A percentile compares a stretch with the other conserved stretches of the same genome.
Evolutionary conservation across 441 rosid species (phyloP).

Genomic region (Kokia cookei): DNA sequence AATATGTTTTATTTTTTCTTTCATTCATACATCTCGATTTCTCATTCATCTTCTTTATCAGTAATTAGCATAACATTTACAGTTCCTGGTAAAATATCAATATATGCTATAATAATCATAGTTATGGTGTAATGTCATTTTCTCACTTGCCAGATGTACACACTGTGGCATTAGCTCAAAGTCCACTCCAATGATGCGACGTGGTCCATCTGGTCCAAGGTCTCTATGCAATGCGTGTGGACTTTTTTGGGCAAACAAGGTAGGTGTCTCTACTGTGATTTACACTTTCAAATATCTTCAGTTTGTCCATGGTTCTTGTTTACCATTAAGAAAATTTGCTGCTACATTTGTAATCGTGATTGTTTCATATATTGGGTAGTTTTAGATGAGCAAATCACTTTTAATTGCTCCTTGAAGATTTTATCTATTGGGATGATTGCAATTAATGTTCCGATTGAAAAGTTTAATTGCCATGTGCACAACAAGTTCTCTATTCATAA

Average conservation of each 20-base stretch:
- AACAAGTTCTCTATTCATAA: neutral
- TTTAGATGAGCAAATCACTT: neutral
- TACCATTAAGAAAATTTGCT: neutral
- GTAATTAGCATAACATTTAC: neutral
- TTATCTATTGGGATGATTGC: slow-evolving; percentile 1
- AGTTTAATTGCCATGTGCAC: neutral
- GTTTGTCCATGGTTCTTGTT: neutral
- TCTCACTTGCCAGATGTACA: slow-evolving; percentile 53
- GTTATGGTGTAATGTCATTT: neutral
- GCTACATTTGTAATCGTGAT: neutral
- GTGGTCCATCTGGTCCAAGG: slow-evolving; percentile 93
- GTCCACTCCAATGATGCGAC: slow-evolving; percentile 97
- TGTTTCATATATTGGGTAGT: neutral
- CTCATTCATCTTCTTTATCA: neutral
- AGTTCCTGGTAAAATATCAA: neutral
- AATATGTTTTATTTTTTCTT: neutral
- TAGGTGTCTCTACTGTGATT: slow-evolving; percentile 25
- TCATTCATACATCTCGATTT: neutral
- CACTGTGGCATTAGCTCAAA: slow-evolving; percentile 86
- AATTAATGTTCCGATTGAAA: neutral
- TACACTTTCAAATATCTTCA: neutral
- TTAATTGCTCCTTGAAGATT: neutral
- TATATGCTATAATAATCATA: neutral
- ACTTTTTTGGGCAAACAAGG: slow-evolving; percentile 95
- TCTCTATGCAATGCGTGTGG: slow-evolving; percentile 99